phyloP scores from a whole-genome alignment of 164 flowering plant species.

The Stephania cephalantha region DNA sequence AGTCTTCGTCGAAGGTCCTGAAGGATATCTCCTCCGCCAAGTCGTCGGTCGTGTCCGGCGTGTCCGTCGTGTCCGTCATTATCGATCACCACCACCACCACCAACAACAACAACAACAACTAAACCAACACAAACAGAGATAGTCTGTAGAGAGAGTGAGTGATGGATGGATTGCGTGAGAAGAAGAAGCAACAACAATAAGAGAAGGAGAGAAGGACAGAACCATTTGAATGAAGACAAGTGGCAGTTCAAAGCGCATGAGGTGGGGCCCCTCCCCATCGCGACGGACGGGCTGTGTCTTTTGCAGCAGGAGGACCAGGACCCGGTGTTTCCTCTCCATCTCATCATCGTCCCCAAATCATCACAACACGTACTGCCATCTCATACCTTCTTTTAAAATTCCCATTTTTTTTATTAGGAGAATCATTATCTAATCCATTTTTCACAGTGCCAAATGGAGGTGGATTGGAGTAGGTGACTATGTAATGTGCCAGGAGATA shows the following conservation, averaged over 20 bases:
- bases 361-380: no score
- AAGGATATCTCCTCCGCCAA: constrained; percentile 86
- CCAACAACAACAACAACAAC: background rate
- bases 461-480: no score
- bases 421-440: no score
- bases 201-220: background rate
- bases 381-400: no score
- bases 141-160: background rate
- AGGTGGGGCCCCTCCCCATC: background rate
- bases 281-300: background rate
- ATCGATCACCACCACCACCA: background rate
- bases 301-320: background rate
- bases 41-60: constrained; percentile 47
- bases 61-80: constrained; percentile 56
- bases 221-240: background rate
- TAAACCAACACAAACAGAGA: background rate
- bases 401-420: no score
- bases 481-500: no score
- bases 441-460: no score
- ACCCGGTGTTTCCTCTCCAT: background rate
- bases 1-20: constrained; percentile 78
- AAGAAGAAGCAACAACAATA: background rate
- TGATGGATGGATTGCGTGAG: background rate
- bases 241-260: background rate
- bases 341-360: no score